Percentiles rank a stretch among this genome's conserved stretches.
Evolutionary conservation across 306 rosid species (phyloP).

Genomic region (Ziziphus jujuba): DNA sequence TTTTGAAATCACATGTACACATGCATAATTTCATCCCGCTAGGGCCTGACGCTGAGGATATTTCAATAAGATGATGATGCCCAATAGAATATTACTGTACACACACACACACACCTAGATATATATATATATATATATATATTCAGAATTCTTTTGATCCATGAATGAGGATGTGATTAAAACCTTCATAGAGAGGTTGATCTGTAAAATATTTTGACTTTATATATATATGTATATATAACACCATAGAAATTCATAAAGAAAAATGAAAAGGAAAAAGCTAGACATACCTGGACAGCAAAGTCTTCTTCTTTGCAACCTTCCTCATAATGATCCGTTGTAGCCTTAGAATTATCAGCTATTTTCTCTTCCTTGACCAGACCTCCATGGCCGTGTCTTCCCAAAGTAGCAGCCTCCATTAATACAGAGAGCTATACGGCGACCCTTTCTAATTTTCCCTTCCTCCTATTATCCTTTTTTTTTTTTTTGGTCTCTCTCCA

Average conservation of each 20-base stretch:
- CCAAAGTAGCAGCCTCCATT: constrained; percentile 50
- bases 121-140: no score
- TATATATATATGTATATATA: background rate
- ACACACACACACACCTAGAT: no score
- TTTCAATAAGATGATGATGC: no score
- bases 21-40: no score
- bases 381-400: constrained; percentile 37
- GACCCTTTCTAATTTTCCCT: background rate
- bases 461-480: background rate
- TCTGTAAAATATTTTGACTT: no score
- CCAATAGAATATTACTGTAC: no score
- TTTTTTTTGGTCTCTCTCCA: constrained; percentile 1
- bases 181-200: no score
- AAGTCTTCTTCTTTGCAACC: constrained; percentile 10
- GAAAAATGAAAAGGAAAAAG: background rate
- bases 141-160: no score
- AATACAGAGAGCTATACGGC: background rate
- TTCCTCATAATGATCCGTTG: constrained; percentile 3
- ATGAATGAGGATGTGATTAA: no score
- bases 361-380: constrained; percentile 35
- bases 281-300: constrained; percentile 13
- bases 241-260: background rate
- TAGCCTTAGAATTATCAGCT: background rate
- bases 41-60: no score
- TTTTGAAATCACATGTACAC: no score